A percentile compares a stretch with the other conserved stretches of the same genome.
These are phyloP conservation scores for Schizophyllum amplum DNA, from an alignment of 1,284 basidiomycete genomes.

Conservation along the genomic window DNA sequence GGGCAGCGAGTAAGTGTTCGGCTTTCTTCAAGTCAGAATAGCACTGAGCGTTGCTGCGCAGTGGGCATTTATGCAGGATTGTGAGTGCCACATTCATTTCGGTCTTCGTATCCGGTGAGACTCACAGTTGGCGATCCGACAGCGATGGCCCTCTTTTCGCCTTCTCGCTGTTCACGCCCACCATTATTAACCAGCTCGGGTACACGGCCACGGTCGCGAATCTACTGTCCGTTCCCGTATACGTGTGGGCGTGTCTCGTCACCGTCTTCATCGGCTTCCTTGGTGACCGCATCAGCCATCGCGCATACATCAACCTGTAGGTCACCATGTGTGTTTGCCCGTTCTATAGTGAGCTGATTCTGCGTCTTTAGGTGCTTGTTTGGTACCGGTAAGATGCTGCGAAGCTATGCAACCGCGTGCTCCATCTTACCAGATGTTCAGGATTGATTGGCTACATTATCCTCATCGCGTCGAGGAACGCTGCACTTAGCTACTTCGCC, in stretches of 20 bases:
- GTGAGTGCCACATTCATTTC: conserved; percentile 18
- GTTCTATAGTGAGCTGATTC: not conserved
- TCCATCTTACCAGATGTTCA: conserved; percentile 19
- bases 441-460: conserved; percentile 51
- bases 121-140: conserved; percentile 10
- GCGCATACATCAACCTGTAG: conserved; percentile 55
- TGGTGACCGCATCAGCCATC: conserved; percentile 47
- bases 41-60: conserved; percentile 15
- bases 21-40: conserved; percentile 11
- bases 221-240: conserved; percentile 63
- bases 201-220: conserved; percentile 61
- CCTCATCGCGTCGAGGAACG: conserved; percentile 46
- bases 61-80: conserved; percentile 54
- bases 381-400: conserved; percentile 25
- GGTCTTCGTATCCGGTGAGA: conserved; percentile 3
- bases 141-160: conserved; percentile 61
- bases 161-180: conserved; percentile 61
- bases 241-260: conserved; percentile 53
- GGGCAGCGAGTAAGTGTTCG: conserved; percentile 46
- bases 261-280: conserved; percentile 52
- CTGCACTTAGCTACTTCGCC: conserved; percentile 55
- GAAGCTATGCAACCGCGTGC: not conserved
- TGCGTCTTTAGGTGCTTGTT: conserved; percentile 4
- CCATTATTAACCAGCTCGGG: conserved; percentile 48
- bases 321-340: conserved; percentile 14